Base-by-base conservation (phyloP, 345 rosid species). In the Passiflora organensis region DNA sequence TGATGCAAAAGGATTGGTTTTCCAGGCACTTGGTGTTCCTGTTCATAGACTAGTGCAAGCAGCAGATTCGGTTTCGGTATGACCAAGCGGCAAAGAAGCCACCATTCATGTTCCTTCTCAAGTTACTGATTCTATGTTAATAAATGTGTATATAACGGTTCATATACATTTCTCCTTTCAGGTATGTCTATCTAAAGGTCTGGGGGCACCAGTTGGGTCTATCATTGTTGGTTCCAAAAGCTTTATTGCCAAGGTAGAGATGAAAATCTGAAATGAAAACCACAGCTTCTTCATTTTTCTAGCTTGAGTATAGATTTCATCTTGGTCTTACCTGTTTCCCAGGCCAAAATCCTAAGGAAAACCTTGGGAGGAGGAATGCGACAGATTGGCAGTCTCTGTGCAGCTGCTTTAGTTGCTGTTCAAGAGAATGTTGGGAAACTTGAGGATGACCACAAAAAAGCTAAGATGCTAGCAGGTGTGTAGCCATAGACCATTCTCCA, bases 281-380 rank as follows among this genome's bases (percentile, higher is more conserved):
- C n/a, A n/a, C n/a, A n/a, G n/a, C n/a, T n/a, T n/a, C n/a, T n/a
- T n/a, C n/a, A n/a, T n/a, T n/a, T n/a, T n/a, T n/a, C n/a, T n/a
- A n/a, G n/a, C n/a, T n/a, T n/a, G n/a, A n/a, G n/a, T n/a, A n/a
- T n/a, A n/a, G n/a, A n/a, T n/a, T n/a, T n/a, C n/a, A n/a, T n/a
- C n/a, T n/a, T n/a, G n/a, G n/a, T n/a, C n/a, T 32, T 6, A 4
- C 58, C 8, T 45, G 13, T 25, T 64, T 41, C 45, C 51, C n/a
- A 89, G 99, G 95, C 99, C 56, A 83, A 78, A 77, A 76, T 77
- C 66, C 76, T 93, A 25, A 74, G 95, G 72, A 93, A 93, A 69
- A 86, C 99, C 53, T 65, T 89, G 63, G 99, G 96, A 18, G 99
- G 99, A 20, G 97, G 97, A 53, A 89, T 93, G 99, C 79, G 96